phyloP scores from a whole-genome alignment of 2,329 filamentous ascomycete genomes.

The Penicillium janthinellum region DNA sequence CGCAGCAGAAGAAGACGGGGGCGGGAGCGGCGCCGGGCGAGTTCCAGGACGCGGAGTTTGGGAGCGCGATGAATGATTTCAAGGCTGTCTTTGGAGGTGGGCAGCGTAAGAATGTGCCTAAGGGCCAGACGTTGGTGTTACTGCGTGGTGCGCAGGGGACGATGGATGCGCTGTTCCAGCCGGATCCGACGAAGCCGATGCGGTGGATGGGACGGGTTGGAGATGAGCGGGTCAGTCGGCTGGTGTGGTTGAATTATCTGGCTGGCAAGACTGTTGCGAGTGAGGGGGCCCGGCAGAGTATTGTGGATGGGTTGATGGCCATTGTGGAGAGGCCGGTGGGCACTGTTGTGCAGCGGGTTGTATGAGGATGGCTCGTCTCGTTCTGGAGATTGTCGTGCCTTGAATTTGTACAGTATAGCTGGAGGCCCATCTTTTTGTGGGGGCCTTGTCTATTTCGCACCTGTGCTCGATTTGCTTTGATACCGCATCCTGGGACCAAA shows the following conservation, averaged over 20 bases:
- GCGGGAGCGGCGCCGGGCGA: conserved; percentile 33
- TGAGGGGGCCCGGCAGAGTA: conserved; percentile 74
- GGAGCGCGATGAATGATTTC: conserved; percentile 72
- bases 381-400: not conserved
- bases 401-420: not conserved
- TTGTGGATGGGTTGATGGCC: conserved; percentile 84
- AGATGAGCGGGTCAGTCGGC: conserved; percentile 77
- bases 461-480: conserved; percentile 8
- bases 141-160: conserved; percentile 66
- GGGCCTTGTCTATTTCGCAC: not conserved
- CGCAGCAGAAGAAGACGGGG: conserved; percentile 53
- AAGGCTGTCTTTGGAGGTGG: conserved; percentile 79
- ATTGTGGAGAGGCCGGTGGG: conserved; percentile 87
- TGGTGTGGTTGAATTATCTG: conserved; percentile 89
- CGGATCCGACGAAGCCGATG: conserved; percentile 49
- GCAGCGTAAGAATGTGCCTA: conserved; percentile 67
- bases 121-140: conserved; percentile 75
- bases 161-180: conserved; percentile 68
- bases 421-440: not conserved
- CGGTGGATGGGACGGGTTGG: conserved; percentile 68
- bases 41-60: conserved; percentile 75
- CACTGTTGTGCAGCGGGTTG: conserved; percentile 78
- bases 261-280: conserved; percentile 85
- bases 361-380: conserved; percentile 20
- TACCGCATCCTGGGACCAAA: not conserved